Base-by-base conservation (phyloP, 768 basidiomycete genomes). In the Kwoniella newhampshirensis region DNA sequence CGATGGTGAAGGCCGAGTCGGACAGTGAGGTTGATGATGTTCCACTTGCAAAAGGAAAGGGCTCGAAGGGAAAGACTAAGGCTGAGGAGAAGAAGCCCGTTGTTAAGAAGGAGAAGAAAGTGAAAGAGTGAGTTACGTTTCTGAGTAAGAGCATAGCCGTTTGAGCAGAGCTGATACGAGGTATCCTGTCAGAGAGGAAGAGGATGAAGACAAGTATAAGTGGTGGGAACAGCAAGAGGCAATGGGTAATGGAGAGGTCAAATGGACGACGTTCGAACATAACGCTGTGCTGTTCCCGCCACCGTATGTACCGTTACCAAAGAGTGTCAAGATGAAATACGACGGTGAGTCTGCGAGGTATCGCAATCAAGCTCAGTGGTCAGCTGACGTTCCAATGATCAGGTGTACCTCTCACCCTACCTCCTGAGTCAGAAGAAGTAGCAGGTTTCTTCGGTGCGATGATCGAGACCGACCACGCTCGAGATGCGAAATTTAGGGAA, bases 221-320 rank as follows among this genome's bases (percentile, higher is more conserved):
- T 93, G 90, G 89, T 96, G 92, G 94, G 88, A 91, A 67, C 77
- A 80, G 58, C 79, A 82, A 64, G 70, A 77, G 23, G 67, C 57
- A 6, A 82, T 87, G 62, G 81, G 80, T 27, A 83, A 87, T 70
- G 88, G 84, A 11, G 81, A 84, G 36, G 80, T 84, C 54, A 96
- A 97, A 77, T 99, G 96, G 96, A 83, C 84, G 60, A 96, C 91
- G n/a, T 82, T 99, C 49, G 87, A 91, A 70, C 96, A 99, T 78
- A 85, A 83, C 64, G 96, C 93, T 47, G 92, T 99, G 36, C 82
- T 92, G 62, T 99, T 99, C 78, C 96, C 96, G 60, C 91, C 91
- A 46, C 87, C 92, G 2, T 99, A 99, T 74, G 86, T 90, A 68
- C 82, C 87, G 7, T 79, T 96, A 51, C 91, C 96, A 1, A 77